These are phyloP conservation scores for Alisma plantagoaquatica DNA, from an alignment of 106 monocot species.

Conservation along the genomic window DNA sequence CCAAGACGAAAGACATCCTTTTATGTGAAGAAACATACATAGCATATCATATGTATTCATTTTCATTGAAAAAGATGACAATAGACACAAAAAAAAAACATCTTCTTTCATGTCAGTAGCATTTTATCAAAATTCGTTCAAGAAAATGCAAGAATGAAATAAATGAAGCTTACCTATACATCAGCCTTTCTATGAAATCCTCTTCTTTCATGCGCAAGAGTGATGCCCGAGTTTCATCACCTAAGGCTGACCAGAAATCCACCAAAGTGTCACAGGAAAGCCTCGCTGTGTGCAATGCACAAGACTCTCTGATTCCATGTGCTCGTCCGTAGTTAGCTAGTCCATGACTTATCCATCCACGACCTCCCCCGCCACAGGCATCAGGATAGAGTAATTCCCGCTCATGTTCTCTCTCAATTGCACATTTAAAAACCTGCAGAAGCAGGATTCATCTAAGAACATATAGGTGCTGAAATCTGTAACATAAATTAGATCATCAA, in stretches of 20 bases:
- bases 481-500: too few relatives aligned
- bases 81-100: too few relatives aligned
- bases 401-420: slow-evolving; percentile 77
- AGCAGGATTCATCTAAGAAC: too few relatives aligned
- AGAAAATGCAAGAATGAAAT: too few relatives aligned
- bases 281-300: slow-evolving; percentile 95
- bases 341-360: slow-evolving; percentile 98
- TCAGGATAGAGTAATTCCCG: slow-evolving; percentile 93
- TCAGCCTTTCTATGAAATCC: slow-evolving; percentile 92
- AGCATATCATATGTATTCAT: too few relatives aligned
- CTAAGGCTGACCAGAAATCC: slow-evolving; percentile 78
- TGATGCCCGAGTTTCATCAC: slow-evolving; percentile 68
- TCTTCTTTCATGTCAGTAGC: too few relatives aligned
- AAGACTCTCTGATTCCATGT: slow-evolving; percentile 80
- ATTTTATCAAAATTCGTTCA: too few relatives aligned
- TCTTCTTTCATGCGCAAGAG: slow-evolving; percentile 95
- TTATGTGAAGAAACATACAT: too few relatives aligned
- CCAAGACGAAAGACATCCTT: too few relatives aligned
- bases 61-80: too few relatives aligned
- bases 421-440: slow-evolving; percentile 94
- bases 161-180: slow-evolving; percentile 64
- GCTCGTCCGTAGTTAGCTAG: slow-evolving; percentile 66
- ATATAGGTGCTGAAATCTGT: too few relatives aligned
- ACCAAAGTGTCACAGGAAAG: slow-evolving; percentile 85
- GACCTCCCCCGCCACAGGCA: slow-evolving; percentile 93